Base-by-base conservation (phyloP, 73 alveolate genomes). In the Halteria grandinella region DNA sequence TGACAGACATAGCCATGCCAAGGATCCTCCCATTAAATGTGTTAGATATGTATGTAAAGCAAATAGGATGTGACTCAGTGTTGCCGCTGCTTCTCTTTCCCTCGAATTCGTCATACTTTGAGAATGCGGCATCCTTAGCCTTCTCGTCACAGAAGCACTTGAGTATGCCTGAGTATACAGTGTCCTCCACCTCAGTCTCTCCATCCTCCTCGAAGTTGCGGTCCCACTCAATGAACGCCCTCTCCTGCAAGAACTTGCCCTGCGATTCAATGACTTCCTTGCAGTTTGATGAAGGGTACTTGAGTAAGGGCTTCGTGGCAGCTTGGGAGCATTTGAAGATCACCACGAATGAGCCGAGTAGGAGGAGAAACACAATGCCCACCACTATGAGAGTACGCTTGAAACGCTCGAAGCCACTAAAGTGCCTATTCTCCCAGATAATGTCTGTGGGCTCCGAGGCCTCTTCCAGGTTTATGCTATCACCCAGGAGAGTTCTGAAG, bases 391-490 rank as follows among this genome's bases (percentile, higher is more conserved):
- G 20, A 10, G 59, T 18, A n/a, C 59, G 15, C 59, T 62, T 15
- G 41, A 62, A 27, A 18, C 57, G 18, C 1, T 32, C 39, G 15
- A 31, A 62, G 12, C 49, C 12, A 44, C 60, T 36, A 44, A 62
- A 36, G 47, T 62, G 78, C 41, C 78, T 62, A 59, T 69, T 69
- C 34, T 79, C 89, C 89, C 89, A 79, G 49, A 79, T 64, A 14
- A 79, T 69, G 48, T 79, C 77, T 18, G 80, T 41, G 23, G 89
- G 89, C 39, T 79, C 90, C 21, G 90, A 57, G 15, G 85, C 79
- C 20, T n/a, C 41, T n/a, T 17, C 34, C 31, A 80, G 41, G 15
- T 40, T 24, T 17, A 69, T 7, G 6, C 47, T n/a, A 25, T 80
- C 52, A 1, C 52, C 75, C 0, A 73, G 64, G 55, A 49, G 48